Conservation (phyloP, 2,329 filamentous ascomycete genomes). For the Diaporthe sp. region DNA sequence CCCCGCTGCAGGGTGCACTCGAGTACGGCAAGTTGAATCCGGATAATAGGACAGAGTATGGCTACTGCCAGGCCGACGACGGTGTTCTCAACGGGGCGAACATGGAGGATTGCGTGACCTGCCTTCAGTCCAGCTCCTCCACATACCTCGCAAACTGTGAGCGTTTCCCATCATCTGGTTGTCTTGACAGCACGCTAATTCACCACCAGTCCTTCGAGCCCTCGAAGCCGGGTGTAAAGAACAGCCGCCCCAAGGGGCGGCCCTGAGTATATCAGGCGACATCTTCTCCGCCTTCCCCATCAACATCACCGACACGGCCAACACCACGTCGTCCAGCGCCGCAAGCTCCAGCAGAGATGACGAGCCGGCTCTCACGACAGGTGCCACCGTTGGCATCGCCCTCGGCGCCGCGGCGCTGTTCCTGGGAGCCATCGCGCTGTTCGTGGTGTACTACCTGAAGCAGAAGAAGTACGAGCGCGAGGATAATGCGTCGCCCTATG, state of each 20-base stretch:
- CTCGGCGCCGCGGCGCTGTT: slow-evolving; percentile 60
- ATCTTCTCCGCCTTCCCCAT: slow-evolving; percentile 55
- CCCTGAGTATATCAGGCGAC: slow-evolving; percentile 56
- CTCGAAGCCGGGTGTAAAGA: slow-evolving; percentile 63
- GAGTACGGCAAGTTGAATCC: slow-evolving; percentile 51
- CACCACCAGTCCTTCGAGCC: slow-evolving; percentile 57
- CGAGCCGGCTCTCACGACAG: slow-evolving; percentile 53
- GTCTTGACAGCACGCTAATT: slow-evolving; percentile 38
- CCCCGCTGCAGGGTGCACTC: slow-evolving; percentile 54
- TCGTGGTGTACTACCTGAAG: slow-evolving; percentile 61
- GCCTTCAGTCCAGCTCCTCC: slow-evolving; percentile 53
- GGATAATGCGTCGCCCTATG: slow-evolving; percentile 39
- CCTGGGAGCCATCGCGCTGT: slow-evolving; percentile 56
- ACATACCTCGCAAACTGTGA: slow-evolving; percentile 63
- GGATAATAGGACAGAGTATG: slow-evolving; percentile 52
- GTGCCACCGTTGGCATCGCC: slow-evolving; percentile 67
- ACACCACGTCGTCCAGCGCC: slow-evolving; percentile 43
- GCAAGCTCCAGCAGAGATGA: slow-evolving; percentile 40
- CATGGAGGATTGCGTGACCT: slow-evolving; percentile 55
- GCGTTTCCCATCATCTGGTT: slow-evolving; percentile 38
- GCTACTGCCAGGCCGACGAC: slow-evolving; percentile 59
- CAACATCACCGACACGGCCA: slow-evolving; percentile 54
- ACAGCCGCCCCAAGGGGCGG: slow-evolving; percentile 51
- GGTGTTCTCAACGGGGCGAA: slow-evolving; percentile 48
- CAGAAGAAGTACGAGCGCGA: slow-evolving; percentile 52